phyloP scores from a whole-genome alignment of 352 stramenopile genomes.

The Globisporangium cederbergense region DNA sequence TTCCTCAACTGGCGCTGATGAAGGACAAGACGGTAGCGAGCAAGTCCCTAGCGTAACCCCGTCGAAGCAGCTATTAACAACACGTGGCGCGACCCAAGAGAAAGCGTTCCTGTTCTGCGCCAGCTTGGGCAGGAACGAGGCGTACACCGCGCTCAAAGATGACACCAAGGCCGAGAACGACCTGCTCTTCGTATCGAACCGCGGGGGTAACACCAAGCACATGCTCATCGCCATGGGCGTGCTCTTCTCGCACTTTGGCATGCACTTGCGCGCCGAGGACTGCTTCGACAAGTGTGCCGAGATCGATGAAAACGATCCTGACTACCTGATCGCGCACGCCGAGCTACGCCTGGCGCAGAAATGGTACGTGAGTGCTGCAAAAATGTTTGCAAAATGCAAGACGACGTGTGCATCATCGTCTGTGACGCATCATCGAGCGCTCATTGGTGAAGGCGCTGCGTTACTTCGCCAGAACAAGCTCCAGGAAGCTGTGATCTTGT shows the following conservation, averaged over 20 bases:
- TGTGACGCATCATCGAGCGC: constrained; percentile 33
- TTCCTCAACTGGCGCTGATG: background rate
- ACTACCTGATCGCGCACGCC: constrained; percentile 47
- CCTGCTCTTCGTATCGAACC: constrained; percentile 31
- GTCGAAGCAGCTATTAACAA: background rate
- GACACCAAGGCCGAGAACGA: constrained; percentile 33
- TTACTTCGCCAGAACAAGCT: constrained; percentile 39
- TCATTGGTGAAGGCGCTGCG: constrained; percentile 43
- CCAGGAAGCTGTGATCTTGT: constrained; percentile 32
- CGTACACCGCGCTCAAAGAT: constrained; percentile 24
- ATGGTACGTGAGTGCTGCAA: constrained; percentile 24
- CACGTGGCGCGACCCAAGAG: constrained; percentile 13
- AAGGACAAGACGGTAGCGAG: background rate
- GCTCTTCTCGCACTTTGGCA: constrained; percentile 49
- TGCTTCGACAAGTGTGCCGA: constrained; percentile 38
- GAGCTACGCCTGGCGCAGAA: constrained; percentile 48
- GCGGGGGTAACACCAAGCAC: constrained; percentile 28
- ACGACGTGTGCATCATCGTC: constrained; percentile 21
- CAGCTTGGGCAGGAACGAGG: constrained; percentile 38
- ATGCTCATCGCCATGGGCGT: constrained; percentile 42
- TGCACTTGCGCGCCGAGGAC: constrained; percentile 45
- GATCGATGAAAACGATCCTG: constrained; percentile 29
- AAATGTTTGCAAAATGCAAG: constrained; percentile 42
- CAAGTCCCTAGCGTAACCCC: background rate
- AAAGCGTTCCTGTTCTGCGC: constrained; percentile 43